Evolutionary conservation across 257 asterid species (phyloP).

Genomic region (Agastache rugosa): DNA sequence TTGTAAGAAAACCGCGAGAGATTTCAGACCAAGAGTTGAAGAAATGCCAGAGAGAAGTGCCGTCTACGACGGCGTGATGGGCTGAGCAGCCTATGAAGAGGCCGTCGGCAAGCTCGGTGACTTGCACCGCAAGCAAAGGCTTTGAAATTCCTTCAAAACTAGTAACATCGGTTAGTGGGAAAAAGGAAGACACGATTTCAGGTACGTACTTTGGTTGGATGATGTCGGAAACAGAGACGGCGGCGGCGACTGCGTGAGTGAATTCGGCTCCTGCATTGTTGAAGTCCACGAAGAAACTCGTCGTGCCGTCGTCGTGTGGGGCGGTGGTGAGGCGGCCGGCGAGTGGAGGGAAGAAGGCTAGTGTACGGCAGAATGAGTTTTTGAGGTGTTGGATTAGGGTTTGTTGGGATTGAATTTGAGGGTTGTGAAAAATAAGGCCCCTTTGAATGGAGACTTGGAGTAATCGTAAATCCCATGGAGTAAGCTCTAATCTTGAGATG

Average conservation of each 20-base stretch:
- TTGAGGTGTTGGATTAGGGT: slow-evolving; percentile 36
- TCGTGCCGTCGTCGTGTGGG: neutral
- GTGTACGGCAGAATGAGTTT: slow-evolving; percentile 32
- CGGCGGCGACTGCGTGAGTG: neutral
- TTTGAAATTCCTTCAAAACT: slow-evolving; percentile 32
- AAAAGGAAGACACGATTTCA: slow-evolving; percentile 34
- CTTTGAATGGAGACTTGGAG: slow-evolving; percentile 28
- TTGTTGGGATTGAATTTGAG: slow-evolving; percentile 19
- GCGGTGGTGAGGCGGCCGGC: slow-evolving; percentile 42
- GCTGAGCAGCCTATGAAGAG: slow-evolving; percentile 44
- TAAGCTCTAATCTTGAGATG: slow-evolving; percentile 28
- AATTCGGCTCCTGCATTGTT: slow-evolving; percentile 9
- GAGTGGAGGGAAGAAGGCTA: slow-evolving; percentile 40
- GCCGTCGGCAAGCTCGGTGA: slow-evolving; percentile 49
- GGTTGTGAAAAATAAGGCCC: slow-evolving; percentile 33
- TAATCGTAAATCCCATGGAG: slow-evolving; percentile 36
- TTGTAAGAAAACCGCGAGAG: slow-evolving; percentile 31
- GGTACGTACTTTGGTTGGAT: slow-evolving; percentile 26
- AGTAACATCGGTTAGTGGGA: neutral
- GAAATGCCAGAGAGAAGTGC: slow-evolving; percentile 46
- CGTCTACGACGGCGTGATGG: slow-evolving; percentile 45
- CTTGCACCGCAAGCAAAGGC: slow-evolving; percentile 51
- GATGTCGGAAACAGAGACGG: slow-evolving; percentile 32
- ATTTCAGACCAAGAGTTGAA: slow-evolving; percentile 45
- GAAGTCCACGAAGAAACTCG: neutral